Conservation (phyloP, 1,284 basidiomycete species). For the Puccinia sorghi region DNA sequence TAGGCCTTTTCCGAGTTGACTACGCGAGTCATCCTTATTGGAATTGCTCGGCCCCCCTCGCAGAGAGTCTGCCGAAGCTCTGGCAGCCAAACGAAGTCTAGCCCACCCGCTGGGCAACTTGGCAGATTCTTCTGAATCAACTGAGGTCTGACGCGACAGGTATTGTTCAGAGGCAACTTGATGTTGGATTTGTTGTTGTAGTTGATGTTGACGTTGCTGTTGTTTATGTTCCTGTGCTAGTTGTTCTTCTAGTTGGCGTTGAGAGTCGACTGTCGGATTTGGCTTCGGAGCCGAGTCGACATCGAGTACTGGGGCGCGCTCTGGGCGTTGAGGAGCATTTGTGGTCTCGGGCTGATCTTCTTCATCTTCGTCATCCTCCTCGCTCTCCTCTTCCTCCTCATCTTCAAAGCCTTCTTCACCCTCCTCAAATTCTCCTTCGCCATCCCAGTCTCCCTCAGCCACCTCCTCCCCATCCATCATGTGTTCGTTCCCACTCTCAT, state of each 20-base stretch:
- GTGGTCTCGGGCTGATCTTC: conserved; percentile 22
- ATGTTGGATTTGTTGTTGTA: conserved; percentile 58
- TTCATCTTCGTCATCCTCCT: conserved; percentile 51
- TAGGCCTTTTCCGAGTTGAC: conserved; percentile 42
- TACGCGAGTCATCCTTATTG: conserved; percentile 46
- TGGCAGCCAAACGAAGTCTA: conserved; percentile 46
- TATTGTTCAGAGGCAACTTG: conserved; percentile 56
- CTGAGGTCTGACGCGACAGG: conserved; percentile 10
- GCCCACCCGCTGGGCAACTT: conserved; percentile 39
- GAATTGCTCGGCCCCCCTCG: conserved; percentile 17
- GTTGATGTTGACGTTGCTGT: conserved; percentile 53
- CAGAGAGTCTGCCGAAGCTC: conserved; percentile 48
- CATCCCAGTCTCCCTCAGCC: conserved; percentile 67
- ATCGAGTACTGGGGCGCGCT: conserved; percentile 63
- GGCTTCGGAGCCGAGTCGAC: conserved; percentile 61
- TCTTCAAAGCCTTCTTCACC: conserved; percentile 51
- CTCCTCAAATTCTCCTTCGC: conserved; percentile 62
- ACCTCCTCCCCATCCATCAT: conserved; percentile 62
- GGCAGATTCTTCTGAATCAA: conserved; percentile 10
- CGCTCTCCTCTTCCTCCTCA: conserved; percentile 52
- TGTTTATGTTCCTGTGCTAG: conserved; percentile 53
- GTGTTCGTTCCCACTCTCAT: conserved; percentile 54
- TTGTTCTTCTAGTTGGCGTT: conserved; percentile 52
- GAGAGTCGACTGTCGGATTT: conserved; percentile 55
- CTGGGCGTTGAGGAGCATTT: conserved; percentile 56